Percentiles rank a stretch among this genome's conserved stretches.
Conservation (phyloP, 2,329 filamentous ascomycete genomes). For the Ophiostoma novo-ulmi region DNA sequence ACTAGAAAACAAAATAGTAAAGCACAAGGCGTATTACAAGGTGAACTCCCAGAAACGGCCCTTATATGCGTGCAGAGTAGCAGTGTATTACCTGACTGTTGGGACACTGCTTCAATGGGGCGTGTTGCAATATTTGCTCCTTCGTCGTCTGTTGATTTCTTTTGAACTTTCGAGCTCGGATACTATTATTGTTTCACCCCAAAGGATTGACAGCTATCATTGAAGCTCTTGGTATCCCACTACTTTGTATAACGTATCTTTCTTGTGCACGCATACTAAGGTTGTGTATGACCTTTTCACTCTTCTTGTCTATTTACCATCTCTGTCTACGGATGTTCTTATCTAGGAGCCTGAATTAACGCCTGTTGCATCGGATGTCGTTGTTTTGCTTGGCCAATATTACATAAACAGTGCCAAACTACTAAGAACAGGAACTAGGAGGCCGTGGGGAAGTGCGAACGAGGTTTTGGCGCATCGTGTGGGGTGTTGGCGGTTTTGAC, state of each 20-base stretch:
- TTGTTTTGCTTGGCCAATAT: neutral
- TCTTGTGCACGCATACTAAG: neutral
- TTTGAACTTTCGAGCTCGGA: neutral
- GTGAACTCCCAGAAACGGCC: neutral
- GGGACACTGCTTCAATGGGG: neutral
- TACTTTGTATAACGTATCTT: neutral
- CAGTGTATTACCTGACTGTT: neutral
- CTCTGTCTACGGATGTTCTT: neutral
- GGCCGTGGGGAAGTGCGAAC: neutral
- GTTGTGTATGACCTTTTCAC: neutral
- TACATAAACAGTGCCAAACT: neutral
- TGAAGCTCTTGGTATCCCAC: neutral
- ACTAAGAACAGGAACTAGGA: neutral
- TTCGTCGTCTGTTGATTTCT: neutral
- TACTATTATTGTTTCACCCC: too few species aligned
- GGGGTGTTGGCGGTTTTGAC: neutral
- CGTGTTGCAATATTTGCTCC: neutral
- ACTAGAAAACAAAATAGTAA: neutral
- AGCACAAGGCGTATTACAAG: neutral
- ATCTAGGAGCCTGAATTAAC: neutral
- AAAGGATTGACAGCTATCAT: neutral
- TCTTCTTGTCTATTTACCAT: neutral
- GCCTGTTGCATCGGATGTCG: neutral
- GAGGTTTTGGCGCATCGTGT: neutral
- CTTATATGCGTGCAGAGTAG: neutral